phyloP scores from a whole-genome alignment of 179 eudicot genomes.

The Patellifolia procumbens region DNA sequence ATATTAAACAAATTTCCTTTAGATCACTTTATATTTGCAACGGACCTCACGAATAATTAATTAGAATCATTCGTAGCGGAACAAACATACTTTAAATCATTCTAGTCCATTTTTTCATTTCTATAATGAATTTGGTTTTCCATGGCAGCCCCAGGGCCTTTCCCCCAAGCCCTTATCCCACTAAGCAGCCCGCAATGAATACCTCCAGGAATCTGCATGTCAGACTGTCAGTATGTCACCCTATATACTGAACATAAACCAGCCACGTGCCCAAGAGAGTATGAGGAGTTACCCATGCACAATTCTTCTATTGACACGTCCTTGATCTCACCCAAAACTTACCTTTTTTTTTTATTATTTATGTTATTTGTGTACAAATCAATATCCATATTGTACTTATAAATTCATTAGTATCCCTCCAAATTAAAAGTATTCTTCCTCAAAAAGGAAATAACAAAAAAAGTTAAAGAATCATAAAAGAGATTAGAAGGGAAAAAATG shows the following conservation, averaged over 20 bases:
- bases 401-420: not conserved
- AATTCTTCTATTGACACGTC: not conserved
- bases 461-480: not conserved
- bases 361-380: not conserved
- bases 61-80: too few species aligned
- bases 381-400: not conserved
- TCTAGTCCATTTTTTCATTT: too few species aligned
- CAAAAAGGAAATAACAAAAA: not conserved
- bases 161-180: too few species aligned
- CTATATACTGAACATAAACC: not conserved
- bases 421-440: not conserved
- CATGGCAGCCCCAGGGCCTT: too few species aligned
- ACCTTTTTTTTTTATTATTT: not conserved
- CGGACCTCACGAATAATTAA: too few species aligned
- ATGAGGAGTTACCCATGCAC: not conserved
- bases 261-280: not conserved
- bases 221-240: conserved; percentile 13
- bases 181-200: too few species aligned
- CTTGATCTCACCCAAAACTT: not conserved
- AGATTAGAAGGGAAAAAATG: not conserved
- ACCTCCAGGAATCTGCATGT: too few species aligned
- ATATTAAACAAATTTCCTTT: too few species aligned
- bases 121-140: too few species aligned
- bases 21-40: too few species aligned
- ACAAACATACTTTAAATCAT: too few species aligned